Evolutionary conservation across 257 asterid genomes (phyloP).

Genomic region (Solanum tarijense): DNA sequence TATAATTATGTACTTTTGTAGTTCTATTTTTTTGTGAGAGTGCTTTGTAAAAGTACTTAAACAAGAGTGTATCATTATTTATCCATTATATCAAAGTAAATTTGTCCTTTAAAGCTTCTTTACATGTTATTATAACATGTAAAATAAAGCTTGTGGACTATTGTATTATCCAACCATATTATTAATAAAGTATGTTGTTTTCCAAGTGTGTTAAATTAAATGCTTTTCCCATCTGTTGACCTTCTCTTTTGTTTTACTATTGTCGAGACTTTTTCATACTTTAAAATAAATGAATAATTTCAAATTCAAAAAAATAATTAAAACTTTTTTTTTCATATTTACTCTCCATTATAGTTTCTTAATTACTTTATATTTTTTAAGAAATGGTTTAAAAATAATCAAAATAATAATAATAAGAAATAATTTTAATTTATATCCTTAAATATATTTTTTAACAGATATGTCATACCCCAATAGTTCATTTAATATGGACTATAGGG

Average conservation of each 20-base stretch:
- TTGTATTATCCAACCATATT: background rate
- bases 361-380: no score
- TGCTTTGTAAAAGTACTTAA: background rate
- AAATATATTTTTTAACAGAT: no score
- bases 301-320: fast-evolving
- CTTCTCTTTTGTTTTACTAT: background rate
- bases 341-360: no score
- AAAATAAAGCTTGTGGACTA: background rate
- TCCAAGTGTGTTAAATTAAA: background rate
- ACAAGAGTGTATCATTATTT: background rate
- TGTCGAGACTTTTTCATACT: fast-evolving
- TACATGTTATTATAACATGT: background rate
- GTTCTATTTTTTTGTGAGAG: background rate
- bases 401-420: no score
- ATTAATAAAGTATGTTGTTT: background rate
- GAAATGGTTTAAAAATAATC: no score
- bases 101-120: background rate
- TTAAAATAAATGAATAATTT: no score
- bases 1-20: background rate
- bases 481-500: background rate
- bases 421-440: no score
- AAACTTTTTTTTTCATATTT: no score
- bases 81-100: background rate
- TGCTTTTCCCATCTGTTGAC: background rate
- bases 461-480: background rate